These are phyloP conservation scores for Pholiota conissans DNA, from an alignment of 768 basidiomycete species.

Conservation along the genomic window DNA sequence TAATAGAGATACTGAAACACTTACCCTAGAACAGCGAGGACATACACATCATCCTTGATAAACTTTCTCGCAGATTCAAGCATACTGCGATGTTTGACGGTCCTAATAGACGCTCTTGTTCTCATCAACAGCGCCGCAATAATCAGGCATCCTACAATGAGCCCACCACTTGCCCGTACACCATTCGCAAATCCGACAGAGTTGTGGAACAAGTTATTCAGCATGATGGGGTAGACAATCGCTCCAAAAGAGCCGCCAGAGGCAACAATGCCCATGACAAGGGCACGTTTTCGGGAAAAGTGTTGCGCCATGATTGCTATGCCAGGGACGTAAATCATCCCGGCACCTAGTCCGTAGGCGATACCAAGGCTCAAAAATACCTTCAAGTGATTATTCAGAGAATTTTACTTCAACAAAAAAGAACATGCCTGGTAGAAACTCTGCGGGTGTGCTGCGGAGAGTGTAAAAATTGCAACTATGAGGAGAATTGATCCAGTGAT, in stretches of 20 bases:
- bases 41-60: neutral
- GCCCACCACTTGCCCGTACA: conserved; percentile 18
- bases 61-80: neutral
- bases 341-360: neutral
- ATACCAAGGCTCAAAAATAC: neutral
- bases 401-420: neutral
- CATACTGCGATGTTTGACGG: neutral
- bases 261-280: conserved; percentile 5
- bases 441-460: neutral
- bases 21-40: neutral
- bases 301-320: neutral
- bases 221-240: conserved; percentile 4
- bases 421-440: conserved; percentile 3
- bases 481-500: neutral
- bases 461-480: neutral
- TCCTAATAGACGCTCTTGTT: neutral
- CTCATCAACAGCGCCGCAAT: conserved; percentile 8
- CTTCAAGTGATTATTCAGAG: neutral
- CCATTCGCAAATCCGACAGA: conserved; percentile 13
- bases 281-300: neutral
- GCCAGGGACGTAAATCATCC: conserved; percentile 2
- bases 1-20: too few relatives aligned
- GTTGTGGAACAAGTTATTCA: conserved; percentile 3
- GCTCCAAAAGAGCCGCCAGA: conserved; percentile 4
- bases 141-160: conserved; percentile 16